Conservation (phyloP, 257 asterid species). For the Solanum lycopersicoides region DNA sequence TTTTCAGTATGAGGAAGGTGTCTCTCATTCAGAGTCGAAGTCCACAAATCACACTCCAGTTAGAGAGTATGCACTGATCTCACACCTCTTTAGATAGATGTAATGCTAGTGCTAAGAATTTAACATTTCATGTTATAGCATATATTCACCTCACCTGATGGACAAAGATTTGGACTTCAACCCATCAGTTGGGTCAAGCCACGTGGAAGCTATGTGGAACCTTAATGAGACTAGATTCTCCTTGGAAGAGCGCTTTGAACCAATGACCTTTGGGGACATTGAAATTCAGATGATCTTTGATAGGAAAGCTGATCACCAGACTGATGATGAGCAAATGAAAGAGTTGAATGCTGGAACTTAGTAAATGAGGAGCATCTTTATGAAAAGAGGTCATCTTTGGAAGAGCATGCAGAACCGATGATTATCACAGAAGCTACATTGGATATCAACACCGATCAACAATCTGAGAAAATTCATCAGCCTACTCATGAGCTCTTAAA, state of each 20-base stretch:
- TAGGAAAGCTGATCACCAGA: slow-evolving; percentile 15
- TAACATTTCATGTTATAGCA: slow-evolving; percentile 33
- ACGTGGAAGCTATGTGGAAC: slow-evolving; percentile 23
- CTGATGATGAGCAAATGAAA: slow-evolving; percentile 10
- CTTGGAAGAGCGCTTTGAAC: slow-evolving; percentile 49
- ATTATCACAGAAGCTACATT: slow-evolving; percentile 21
- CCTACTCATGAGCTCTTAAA: slow-evolving; percentile 7
- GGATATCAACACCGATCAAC: slow-evolving; percentile 19
- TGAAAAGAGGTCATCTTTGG: slow-evolving; percentile 9
- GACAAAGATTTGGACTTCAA: slow-evolving; percentile 9
- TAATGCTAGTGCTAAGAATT: background rate
- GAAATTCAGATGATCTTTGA: slow-evolving; percentile 25
- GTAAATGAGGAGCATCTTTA: background rate
- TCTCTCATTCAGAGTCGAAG: slow-evolving; percentile 16
- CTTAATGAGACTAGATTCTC: slow-evolving; percentile 27
- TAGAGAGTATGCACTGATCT: slow-evolving; percentile 46
- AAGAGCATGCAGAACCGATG: slow-evolving; percentile 31
- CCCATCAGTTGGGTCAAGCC: slow-evolving; percentile 10
- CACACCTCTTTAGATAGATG: background rate
- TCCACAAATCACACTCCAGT: slow-evolving; percentile 43
- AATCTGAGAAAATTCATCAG: slow-evolving; percentile 11
- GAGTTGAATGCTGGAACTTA: background rate
- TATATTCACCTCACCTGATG: slow-evolving; percentile 28
- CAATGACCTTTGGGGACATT: slow-evolving; percentile 31
- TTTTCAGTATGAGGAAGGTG: slow-evolving; percentile 11